Evolutionary conservation across 805 yeast species (phyloP).

Genomic region (Wickerhamomyces queroliae): DNA sequence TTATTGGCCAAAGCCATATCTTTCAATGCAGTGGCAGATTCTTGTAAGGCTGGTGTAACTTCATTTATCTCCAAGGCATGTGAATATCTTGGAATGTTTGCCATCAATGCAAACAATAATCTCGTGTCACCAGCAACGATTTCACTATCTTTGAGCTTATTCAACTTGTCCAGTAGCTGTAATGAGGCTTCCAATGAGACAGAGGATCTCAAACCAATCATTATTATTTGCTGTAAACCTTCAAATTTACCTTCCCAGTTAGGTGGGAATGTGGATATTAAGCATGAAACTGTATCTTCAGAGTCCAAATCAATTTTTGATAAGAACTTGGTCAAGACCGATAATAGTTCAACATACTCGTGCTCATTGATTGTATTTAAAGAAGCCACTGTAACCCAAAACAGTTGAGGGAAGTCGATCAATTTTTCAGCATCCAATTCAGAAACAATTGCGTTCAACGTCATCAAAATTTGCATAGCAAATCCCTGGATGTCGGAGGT

Average conservation of each 20-base stretch:
- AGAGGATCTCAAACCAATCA: conserved; percentile 80
- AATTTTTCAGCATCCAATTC: conserved; percentile 74
- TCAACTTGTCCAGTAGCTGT: conserved; percentile 66
- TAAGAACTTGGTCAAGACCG: conserved; percentile 75
- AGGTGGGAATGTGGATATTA: conserved; percentile 84
- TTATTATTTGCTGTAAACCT: conserved; percentile 74
- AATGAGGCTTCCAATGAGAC: conserved; percentile 75
- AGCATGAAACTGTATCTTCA: conserved; percentile 76
- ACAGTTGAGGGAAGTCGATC: conserved; percentile 85
- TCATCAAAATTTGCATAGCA: conserved; percentile 95
- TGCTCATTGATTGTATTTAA: conserved; percentile 86
- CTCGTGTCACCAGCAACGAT: conserved; percentile 71
- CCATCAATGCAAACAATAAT: conserved; percentile 62
- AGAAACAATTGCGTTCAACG: conserved; percentile 86
- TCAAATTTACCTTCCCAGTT: conserved; percentile 94
- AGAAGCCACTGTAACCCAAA: conserved; percentile 94
- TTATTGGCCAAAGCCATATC: conserved; percentile 53
- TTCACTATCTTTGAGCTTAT: conserved; percentile 60
- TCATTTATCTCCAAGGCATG: conserved; percentile 65
- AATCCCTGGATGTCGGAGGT: conserved; percentile 91
- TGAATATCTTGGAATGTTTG: conserved; percentile 79
- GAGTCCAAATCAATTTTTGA: conserved; percentile 84
- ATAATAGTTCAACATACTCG: conserved; percentile 83
- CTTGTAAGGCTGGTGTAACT: conserved; percentile 42
- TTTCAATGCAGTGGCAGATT: conserved; percentile 52